Evolutionary conservation across 371 early-diverging fungal species (phyloP), one percentile per base, ranked within the genome.

Genomic region (Rhizopus sp.): DNA sequence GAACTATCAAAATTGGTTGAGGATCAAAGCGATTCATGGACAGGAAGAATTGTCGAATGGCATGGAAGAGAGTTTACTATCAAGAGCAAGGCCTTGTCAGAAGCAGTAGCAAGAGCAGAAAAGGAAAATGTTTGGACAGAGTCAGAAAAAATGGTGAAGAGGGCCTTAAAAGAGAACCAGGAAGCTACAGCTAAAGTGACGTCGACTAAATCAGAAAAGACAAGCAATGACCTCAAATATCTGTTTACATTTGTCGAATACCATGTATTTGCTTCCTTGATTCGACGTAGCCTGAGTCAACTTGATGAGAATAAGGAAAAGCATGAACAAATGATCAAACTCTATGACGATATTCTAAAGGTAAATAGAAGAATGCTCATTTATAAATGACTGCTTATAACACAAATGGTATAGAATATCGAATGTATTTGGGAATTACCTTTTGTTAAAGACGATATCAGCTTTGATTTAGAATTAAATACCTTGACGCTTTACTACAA

Each of bases 131-230:
- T 67, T 30, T 86, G 77, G 73, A 73, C 81, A 35, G 85, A 85
- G 32, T 86, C 88, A 0, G 83, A 86, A 49, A 83, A 82, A 50
- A 44, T 81, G 16, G 82, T 81, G 35, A 83, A 83, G 56, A 74
- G 71, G 46, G 84, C 83, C 17, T 48, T 90, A n/a, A 84, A 83
- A 59, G 88, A 89, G 41, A 84, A 88, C 48, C 78, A 78, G 64
- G 74, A 77, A 41, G 87, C 89, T 0, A 76, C 81, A 1, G 83
- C 86, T 17, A 88, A 88, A 62, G 83, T 89, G 33, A 80, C 81
- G 30, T 90, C 91, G 0, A 88, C 88, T 7, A 87, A 86, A 68
- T 86, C 87, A 5, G 86, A 81, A 33, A 77, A 83, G 54, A 77
- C 76, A 16, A 85, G 88, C 0, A 75, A 79, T 17, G 81, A 85